Evolutionary conservation across 768 basidiomycete species (phyloP).

Genomic region (Amanita muscaria): DNA sequence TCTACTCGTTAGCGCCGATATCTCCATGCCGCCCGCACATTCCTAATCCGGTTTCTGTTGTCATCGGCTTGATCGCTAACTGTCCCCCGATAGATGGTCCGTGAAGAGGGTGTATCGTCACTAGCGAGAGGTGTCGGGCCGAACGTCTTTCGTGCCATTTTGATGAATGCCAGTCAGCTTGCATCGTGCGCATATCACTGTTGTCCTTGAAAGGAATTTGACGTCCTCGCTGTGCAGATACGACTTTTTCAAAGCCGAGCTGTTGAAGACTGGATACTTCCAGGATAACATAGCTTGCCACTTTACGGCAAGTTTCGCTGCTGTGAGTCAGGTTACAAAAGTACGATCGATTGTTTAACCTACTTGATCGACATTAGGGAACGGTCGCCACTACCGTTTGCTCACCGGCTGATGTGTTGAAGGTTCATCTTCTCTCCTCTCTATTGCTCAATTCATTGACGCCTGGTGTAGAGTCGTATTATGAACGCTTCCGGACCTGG

Average conservation of each 20-base stretch:
- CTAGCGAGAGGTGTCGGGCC: conserved; percentile 72
- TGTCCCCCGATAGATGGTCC: conserved; percentile 89
- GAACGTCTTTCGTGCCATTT: conserved; percentile 75
- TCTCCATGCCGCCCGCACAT: no score
- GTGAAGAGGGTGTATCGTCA: conserved; percentile 75
- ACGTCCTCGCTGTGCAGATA: conserved; percentile 38
- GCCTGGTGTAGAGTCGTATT: conserved; percentile 52
- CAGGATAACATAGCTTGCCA: conserved; percentile 78
- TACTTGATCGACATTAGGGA: conserved; percentile 38
- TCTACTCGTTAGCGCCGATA: not conserved
- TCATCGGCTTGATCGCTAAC: no score
- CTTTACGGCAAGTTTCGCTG: conserved; percentile 81
- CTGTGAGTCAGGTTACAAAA: conserved; percentile 39
- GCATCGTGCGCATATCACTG: conserved; percentile 54
- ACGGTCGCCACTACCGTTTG: conserved; percentile 87
- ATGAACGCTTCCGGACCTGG: conserved; percentile 87
- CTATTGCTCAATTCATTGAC: not conserved
- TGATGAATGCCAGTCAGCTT: conserved; percentile 91
- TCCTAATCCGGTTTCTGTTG: no score
- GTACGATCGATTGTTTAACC: no score
- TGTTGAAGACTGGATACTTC: conserved; percentile 64
- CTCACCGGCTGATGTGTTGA: conserved; percentile 82
- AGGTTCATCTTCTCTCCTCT: conserved; percentile 28
- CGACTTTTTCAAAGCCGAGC: conserved; percentile 84
- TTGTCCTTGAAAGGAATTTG: not conserved